These are phyloP conservation scores for Margaritispora aquatica DNA, from an alignment of 495 filamentous ascomycete species.

Conservation along the genomic window DNA sequence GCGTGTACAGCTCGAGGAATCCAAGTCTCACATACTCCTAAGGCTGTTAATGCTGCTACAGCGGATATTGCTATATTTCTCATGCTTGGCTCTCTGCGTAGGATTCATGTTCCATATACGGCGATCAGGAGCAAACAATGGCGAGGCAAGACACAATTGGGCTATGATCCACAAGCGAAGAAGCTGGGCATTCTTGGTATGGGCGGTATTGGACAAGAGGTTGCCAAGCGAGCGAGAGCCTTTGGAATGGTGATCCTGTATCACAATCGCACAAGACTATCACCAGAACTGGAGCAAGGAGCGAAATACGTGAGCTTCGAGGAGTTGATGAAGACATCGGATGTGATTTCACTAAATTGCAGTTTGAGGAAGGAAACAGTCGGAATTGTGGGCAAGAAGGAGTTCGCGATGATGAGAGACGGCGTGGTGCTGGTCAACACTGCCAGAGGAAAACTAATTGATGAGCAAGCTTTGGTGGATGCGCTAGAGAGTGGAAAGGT, in stretches of 20 bases:
- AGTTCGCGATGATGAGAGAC: slow-evolving; percentile 65
- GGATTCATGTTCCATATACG: slow-evolving; percentile 54
- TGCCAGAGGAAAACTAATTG: slow-evolving; percentile 68
- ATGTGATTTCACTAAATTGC: slow-evolving; percentile 68
- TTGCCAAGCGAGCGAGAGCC: slow-evolving; percentile 35
- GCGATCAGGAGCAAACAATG: slow-evolving; percentile 56
- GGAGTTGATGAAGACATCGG: slow-evolving; percentile 55
- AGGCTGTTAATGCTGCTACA: slow-evolving; percentile 63
- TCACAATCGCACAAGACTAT: slow-evolving; percentile 49
- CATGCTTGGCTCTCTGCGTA: slow-evolving; percentile 62
- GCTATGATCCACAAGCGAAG: slow-evolving; percentile 58
- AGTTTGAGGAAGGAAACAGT: slow-evolving; percentile 47
- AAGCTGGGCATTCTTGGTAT: slow-evolving; percentile 77
- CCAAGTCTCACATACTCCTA: slow-evolving; percentile 59
- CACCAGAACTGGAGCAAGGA: slow-evolving; percentile 44
- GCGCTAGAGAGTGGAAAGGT: slow-evolving; percentile 52
- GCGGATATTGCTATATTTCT: slow-evolving; percentile 69
- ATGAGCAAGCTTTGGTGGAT: slow-evolving; percentile 64
- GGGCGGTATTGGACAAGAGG: slow-evolving; percentile 73
- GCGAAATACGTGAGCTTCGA: slow-evolving; percentile 67
- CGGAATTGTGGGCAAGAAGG: slow-evolving; percentile 59
- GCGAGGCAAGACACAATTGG: slow-evolving; percentile 34
- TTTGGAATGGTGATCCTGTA: slow-evolving; percentile 67
- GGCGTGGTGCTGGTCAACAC: slow-evolving; percentile 79
- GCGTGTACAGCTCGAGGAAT: slow-evolving; percentile 59